These are phyloP conservation scores for Simplicillium sp. DNA, from an alignment of 2,329 filamentous ascomycete genomes.

Conservation along the genomic window DNA sequence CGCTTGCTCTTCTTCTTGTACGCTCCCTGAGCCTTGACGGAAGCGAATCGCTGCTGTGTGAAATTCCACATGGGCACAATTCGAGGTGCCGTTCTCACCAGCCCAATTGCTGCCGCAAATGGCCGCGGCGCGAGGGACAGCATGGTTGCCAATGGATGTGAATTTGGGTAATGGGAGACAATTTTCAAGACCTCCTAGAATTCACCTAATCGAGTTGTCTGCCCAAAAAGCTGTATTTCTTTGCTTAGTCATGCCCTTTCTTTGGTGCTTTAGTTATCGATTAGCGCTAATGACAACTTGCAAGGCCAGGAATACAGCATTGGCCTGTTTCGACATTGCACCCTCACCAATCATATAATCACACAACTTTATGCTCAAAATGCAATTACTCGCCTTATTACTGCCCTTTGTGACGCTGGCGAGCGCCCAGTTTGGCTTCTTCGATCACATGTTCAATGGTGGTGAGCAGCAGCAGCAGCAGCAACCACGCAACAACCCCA, in stretches of 20 bases:
- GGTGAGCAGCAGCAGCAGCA: slow-evolving; percentile 32
- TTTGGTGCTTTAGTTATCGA: too few relatives aligned
- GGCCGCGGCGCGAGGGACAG: slow-evolving; percentile 24
- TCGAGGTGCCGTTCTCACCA: slow-evolving; percentile 14
- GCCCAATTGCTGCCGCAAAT: slow-evolving; percentile 25
- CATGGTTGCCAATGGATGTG: slow-evolving; percentile 19
- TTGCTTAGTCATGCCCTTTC: too few relatives aligned
- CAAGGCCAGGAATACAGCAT: too few relatives aligned
- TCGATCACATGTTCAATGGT: slow-evolving; percentile 90
- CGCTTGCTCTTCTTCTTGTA: slow-evolving; percentile 56
- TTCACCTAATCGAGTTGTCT: too few relatives aligned
- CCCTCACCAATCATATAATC: too few relatives aligned
- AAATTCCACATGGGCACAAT: slow-evolving; percentile 5
- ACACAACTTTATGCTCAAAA: too few relatives aligned
- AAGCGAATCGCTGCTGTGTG: slow-evolving; percentile 35
- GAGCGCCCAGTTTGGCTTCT: slow-evolving; percentile 83
- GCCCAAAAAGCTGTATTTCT: too few relatives aligned
- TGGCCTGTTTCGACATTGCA: too few relatives aligned
- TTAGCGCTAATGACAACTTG: too few relatives aligned
- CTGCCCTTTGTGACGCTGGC: slow-evolving; percentile 48
- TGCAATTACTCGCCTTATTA: too few relatives aligned
- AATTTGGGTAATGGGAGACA: too few relatives aligned
- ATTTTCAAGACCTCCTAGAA: too few relatives aligned
- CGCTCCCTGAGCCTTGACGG: slow-evolving; percentile 56
- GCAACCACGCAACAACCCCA: slow-evolving; percentile 65